Percentiles rank a stretch among this genome's conserved stretches.
Evolutionary conservation across 805 yeast genomes (phyloP).

Genomic region (Candida oleophila): DNA sequence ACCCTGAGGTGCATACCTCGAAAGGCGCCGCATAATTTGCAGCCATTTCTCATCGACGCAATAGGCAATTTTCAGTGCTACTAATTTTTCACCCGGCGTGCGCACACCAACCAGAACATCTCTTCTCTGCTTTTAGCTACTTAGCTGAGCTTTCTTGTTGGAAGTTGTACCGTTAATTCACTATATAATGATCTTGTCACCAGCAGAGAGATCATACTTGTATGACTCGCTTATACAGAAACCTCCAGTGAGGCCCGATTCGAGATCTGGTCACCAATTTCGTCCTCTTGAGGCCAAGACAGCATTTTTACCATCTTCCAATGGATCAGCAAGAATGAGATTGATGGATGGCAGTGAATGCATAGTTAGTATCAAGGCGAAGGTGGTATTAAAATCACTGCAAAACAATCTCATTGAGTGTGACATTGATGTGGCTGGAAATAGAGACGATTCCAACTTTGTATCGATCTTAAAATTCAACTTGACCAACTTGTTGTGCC

Average conservation of each 20-base stretch:
- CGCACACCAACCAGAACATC: background rate
- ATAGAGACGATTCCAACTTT: conserved; percentile 74
- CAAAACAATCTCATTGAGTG: conserved; percentile 60
- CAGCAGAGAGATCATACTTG: conserved; percentile 74
- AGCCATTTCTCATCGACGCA: background rate
- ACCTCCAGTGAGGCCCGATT: conserved; percentile 82
- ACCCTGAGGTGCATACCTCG: too few relatives aligned
- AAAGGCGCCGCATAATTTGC: too few relatives aligned
- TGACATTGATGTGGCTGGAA: conserved; percentile 79
- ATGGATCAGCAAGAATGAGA: conserved; percentile 88
- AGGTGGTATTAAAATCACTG: conserved; percentile 53
- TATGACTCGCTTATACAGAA: conserved; percentile 62
- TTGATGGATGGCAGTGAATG: conserved; percentile 92
- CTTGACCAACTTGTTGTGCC: conserved; percentile 51
- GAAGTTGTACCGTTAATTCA: background rate
- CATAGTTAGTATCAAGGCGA: conserved; percentile 84
- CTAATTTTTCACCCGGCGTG: background rate
- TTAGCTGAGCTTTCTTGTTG: background rate
- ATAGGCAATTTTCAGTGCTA: background rate
- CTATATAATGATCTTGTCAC: conserved; percentile 59
- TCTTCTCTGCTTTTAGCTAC: background rate
- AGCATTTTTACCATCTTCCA: conserved; percentile 79
- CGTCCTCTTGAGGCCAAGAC: conserved; percentile 84
- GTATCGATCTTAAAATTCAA: conserved; percentile 63
- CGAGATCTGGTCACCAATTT: conserved; percentile 70